phyloP scores from a whole-genome alignment of 768 basidiomycete species.

The Mycena latifolia region DNA sequence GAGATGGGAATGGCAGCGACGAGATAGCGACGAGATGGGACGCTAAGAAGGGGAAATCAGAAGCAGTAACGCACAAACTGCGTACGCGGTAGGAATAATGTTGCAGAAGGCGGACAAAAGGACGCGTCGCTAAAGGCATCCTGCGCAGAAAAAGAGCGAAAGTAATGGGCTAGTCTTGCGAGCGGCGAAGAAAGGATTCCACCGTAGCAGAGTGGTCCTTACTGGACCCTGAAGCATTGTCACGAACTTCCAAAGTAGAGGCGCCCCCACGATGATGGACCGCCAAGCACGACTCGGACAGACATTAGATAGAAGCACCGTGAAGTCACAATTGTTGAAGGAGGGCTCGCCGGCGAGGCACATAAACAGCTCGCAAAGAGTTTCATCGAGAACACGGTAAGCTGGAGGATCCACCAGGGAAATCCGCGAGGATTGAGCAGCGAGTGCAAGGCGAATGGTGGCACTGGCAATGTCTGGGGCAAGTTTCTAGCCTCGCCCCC shows the following conservation, averaged over 20 bases:
- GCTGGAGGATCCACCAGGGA: no score
- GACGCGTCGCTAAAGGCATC: background rate
- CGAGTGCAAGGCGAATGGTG: no score
- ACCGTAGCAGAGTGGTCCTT: slow-evolving; percentile 17
- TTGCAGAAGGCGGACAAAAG: background rate
- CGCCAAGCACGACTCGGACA: slow-evolving; percentile 28
- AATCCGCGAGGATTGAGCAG: no score
- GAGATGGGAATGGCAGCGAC: background rate
- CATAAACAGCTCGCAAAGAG: slow-evolving; percentile 23
- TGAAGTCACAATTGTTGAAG: slow-evolving; percentile 4
- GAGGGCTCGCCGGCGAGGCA: slow-evolving; percentile 21
- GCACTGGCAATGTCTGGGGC: slow-evolving; percentile 9
- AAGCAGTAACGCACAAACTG: slow-evolving; percentile 5
- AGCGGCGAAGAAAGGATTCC: slow-evolving; percentile 22
- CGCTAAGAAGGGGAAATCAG: background rate
- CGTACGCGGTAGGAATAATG: slow-evolving; percentile 4
- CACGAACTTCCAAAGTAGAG: slow-evolving; percentile 23
- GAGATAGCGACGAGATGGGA: slow-evolving; percentile 4
- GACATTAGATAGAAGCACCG: slow-evolving; percentile 21
- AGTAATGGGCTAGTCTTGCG: slow-evolving; percentile 17
- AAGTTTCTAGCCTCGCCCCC: background rate
- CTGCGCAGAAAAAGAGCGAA: slow-evolving; percentile 5
- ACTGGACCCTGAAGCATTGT: background rate
- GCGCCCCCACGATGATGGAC: slow-evolving; percentile 14
- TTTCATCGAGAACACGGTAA: no score